Conservation (phyloP, 2,329 filamentous ascomycete genomes). For the Pestalotiopsis sp. region DNA sequence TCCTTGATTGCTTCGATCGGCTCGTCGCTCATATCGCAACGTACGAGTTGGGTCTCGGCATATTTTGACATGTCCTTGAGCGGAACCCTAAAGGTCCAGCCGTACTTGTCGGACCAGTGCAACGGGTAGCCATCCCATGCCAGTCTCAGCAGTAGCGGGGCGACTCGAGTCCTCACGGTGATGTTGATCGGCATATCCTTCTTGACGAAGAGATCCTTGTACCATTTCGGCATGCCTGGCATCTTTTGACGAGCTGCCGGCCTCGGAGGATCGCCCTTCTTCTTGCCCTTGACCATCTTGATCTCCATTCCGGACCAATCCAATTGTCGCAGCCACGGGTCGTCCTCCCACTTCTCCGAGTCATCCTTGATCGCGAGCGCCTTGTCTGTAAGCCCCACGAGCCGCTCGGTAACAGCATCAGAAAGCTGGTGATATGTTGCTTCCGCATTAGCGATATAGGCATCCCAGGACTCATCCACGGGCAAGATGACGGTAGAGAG, state of each 20-base stretch:
- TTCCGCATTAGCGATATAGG: constrained; percentile 83
- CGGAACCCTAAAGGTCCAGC: constrained; percentile 87
- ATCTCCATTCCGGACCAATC: constrained; percentile 96
- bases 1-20: constrained; percentile 65
- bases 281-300: constrained; percentile 88
- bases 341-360: constrained; percentile 68
- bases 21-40: constrained; percentile 78
- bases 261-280: constrained; percentile 77
- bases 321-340: constrained; percentile 90
- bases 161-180: constrained; percentile 84
- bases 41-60: constrained; percentile 68
- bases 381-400: constrained; percentile 73
- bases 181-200: constrained; percentile 70
- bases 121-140: constrained; percentile 89
- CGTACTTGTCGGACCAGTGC: constrained; percentile 89
- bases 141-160: constrained; percentile 80
- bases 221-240: constrained; percentile 94
- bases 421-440: constrained; percentile 78
- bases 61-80: constrained; percentile 65
- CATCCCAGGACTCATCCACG: constrained; percentile 83
- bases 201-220: constrained; percentile 83
- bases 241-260: constrained; percentile 85
- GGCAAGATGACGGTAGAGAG: constrained; percentile 93
- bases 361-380: constrained; percentile 75
- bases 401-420: constrained; percentile 74